phyloP scores from a whole-genome alignment of 1,284 basidiomycete genomes.

The Trichosporon ovoides region DNA sequence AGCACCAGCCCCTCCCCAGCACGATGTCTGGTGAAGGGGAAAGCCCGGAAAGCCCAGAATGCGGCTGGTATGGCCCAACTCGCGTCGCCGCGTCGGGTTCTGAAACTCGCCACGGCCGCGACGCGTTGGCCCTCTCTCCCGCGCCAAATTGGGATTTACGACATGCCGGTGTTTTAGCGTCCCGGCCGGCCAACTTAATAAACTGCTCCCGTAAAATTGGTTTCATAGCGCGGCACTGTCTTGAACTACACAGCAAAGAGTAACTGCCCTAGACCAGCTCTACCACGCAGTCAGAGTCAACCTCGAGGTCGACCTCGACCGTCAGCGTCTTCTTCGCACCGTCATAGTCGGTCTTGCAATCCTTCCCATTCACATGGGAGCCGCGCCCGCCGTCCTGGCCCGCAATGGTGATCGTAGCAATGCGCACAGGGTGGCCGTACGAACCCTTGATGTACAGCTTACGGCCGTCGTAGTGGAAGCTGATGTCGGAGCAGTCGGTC shows the following conservation, averaged over 20 bases:
- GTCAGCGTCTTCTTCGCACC: constrained; percentile 1
- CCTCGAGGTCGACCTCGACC: constrained; percentile 1
- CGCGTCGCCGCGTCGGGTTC: no score
- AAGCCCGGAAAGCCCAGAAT: no score
- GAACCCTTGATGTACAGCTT: constrained; percentile 53
- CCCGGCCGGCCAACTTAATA: no score
- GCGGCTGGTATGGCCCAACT: no score
- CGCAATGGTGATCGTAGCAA: constrained; percentile 19
- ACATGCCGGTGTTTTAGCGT: no score
- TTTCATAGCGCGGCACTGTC: no score
- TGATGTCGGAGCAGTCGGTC: constrained; percentile 52
- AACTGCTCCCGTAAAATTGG: no score
- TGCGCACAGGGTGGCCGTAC: constrained; percentile 51
- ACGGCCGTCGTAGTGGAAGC: constrained; percentile 52
- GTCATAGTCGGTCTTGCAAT: background rate
- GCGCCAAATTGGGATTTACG: no score
- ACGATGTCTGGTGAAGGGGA: no score
- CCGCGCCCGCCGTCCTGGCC: constrained; percentile 13
- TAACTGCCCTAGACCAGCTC: background rate
- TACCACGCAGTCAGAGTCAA: background rate
- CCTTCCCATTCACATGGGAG: constrained; percentile 15
- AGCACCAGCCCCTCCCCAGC: no score
- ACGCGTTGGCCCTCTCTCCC: no score
- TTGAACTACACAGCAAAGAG: background rate
- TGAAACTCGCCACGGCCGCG: no score